Evolutionary conservation across 1,284 basidiomycete species (phyloP), one percentile per base, ranked within the genome.

Genomic region (Hymenochaete sp.): DNA sequence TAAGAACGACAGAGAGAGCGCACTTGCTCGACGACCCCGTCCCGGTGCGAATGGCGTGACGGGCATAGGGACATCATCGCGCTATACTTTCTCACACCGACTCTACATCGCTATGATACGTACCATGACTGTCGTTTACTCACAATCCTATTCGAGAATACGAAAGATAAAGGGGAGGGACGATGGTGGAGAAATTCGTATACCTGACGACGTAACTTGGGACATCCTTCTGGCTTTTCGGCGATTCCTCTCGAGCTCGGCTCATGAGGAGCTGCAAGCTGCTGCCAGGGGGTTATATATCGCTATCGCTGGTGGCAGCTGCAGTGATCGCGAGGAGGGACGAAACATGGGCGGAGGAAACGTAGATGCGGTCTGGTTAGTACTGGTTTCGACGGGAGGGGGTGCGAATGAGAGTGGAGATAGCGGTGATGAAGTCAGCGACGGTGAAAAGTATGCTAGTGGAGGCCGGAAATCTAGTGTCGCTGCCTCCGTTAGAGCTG

Each of bases 281-380:
- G 71, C 65, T 55, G 87, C 85, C 19, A 67, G 73, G 51, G 67
- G 70, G 28, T 60, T 95, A 44, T 95, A 87, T 59, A 50, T 58
- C 3, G 73, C 73, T 14, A 67, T 90, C 29, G n/a, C n/a, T n/a
- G n/a, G n/a, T n/a, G n/a, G n/a, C n/a, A n/a, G n/a, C n/a, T n/a
- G n/a, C n/a, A n/a, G n/a, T n/a, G n/a, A n/a, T n/a, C n/a, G n/a
- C n/a, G n/a, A n/a, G n/a, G n/a, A n/a, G n/a, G n/a, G n/a, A n/a
- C n/a, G n/a, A n/a, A n/a, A n/a, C n/a, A n/a, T n/a, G n/a, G 70
- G 64, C 19, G 60, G 57, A 50, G 68, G 75, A 13, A 88, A 93
- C 55, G 72, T 71, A 32, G 92, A 95, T 62, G 75, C 78, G 1
- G 79, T 93, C 3, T 95, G 91, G 91, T 59, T 93, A 29, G 79